Conservation (phyloP, 192 early-diverging fungal genomes). For the Linderina pennispora region DNA sequence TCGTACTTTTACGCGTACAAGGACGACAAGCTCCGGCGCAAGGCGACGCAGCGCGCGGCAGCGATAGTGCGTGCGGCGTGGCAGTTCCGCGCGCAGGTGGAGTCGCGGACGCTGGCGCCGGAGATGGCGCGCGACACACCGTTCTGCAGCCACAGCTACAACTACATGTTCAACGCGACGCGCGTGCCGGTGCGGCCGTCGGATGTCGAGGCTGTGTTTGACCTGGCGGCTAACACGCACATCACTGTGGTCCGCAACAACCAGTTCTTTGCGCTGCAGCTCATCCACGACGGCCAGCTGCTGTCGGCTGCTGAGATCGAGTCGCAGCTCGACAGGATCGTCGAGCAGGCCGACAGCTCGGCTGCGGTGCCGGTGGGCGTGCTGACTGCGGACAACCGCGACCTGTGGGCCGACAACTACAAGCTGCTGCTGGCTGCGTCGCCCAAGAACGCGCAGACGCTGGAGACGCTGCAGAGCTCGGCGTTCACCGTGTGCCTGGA, state of each 20-base stretch:
- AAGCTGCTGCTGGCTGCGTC: conserved; percentile 57
- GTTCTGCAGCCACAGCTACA: conserved; percentile 87
- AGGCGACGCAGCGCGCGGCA: conserved; percentile 80
- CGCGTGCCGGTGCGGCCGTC: conserved; percentile 83
- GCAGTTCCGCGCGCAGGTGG: conserved; percentile 78
- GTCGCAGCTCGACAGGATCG: conserved; percentile 62
- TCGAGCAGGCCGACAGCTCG: conserved; percentile 58
- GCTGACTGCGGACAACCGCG: conserved; percentile 91
- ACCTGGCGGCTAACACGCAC: conserved; percentile 72
- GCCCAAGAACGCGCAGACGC: conserved; percentile 60
- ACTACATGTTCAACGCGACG: conserved; percentile 96
- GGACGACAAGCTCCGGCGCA: conserved; percentile 77
- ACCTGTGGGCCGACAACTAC: conserved; percentile 85
- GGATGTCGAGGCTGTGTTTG: conserved; percentile 69
- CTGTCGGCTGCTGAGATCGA: conserved; percentile 83
- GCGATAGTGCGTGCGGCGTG: conserved; percentile 83
- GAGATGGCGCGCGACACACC: conserved; percentile 75
- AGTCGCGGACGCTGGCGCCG: conserved; percentile 69
- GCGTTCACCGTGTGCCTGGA: conserved; percentile 91
- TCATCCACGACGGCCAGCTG: conserved; percentile 68
- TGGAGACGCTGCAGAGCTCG: conserved; percentile 81
- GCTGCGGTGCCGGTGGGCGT: conserved; percentile 74
- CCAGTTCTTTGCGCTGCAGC: conserved; percentile 79
- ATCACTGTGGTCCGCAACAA: conserved; percentile 86
- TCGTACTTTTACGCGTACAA: conserved; percentile 95